These are phyloP conservation scores for Komagataella pseudopastoris DNA, from an alignment of 805 yeast species.

Conservation along the genomic window DNA sequence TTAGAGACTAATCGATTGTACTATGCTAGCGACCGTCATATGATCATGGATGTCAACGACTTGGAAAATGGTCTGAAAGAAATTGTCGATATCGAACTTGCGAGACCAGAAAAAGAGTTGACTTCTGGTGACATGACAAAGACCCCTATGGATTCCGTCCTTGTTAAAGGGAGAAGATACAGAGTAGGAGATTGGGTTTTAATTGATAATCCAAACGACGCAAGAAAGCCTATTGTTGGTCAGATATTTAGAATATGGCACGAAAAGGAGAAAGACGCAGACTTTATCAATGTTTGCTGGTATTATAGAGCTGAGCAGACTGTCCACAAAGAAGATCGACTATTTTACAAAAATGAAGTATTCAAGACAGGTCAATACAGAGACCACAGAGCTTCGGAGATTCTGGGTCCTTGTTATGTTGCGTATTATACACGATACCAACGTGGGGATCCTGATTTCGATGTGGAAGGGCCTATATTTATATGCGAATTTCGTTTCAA, in stretches of 20 bases:
- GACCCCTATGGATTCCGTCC: slow-evolving; percentile 69
- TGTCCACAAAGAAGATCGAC: slow-evolving; percentile 79
- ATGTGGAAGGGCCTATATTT: slow-evolving; percentile 72
- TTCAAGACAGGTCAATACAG: slow-evolving; percentile 95
- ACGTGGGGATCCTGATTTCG: slow-evolving; percentile 83
- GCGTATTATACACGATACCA: slow-evolving; percentile 89
- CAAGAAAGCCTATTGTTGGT: slow-evolving; percentile 81
- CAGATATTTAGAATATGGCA: slow-evolving; percentile 91
- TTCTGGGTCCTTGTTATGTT: slow-evolving; percentile 88
- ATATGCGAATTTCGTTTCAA: slow-evolving; percentile 93
- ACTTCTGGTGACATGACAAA: slow-evolving; percentile 38
- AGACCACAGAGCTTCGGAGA: slow-evolving; percentile 82
- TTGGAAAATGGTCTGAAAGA: slow-evolving; percentile 50
- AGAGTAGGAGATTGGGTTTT: slow-evolving; percentile 94
- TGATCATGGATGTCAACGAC: slow-evolving; percentile 44
- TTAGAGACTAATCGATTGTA: slow-evolving; percentile 60
- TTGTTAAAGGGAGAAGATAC: slow-evolving; percentile 57
- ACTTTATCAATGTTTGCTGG: slow-evolving; percentile 94
- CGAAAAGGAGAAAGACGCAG: slow-evolving; percentile 58
- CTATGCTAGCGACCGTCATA: slow-evolving; percentile 42
- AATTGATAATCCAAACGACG: slow-evolving; percentile 77
- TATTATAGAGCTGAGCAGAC: slow-evolving; percentile 97
- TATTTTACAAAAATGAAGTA: slow-evolving; percentile 89
- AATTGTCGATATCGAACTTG: slow-evolving; percentile 53
- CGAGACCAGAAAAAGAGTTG: slow-evolving; percentile 68